Base-by-base conservation (phyloP, 2,329 filamentous ascomycete species). In the Hyphodiscus sp. region DNA sequence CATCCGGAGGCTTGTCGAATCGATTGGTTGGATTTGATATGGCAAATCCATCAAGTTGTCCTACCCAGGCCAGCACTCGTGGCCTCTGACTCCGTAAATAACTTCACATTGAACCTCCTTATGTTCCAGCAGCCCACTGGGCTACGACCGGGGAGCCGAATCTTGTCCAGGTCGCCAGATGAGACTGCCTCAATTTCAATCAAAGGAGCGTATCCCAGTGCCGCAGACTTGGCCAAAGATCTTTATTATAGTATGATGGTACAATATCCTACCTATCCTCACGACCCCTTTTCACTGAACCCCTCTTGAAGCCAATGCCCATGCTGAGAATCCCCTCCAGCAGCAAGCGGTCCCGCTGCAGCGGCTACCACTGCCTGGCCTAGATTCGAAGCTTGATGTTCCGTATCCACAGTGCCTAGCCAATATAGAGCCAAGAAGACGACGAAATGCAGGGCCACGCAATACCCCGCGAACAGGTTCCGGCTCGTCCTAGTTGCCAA, bases 391-490 rank as follows among this genome's bases (percentile, higher is more conserved):
- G 52, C 62, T 49, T 65, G 57, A 20, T 62, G 74, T 64, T 88
- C 84, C 33, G 83, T 66, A 85, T 89, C 82, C 29, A 76, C 74
- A 2, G 82, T 81, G 55, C 89, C 89, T 66, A 91, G 83, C 81
- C 85, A 91, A 71, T 92, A 97, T 57, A 97, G 74, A 70, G 90
- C 87, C 61, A 86, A 76, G 66, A 99, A 94, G 2, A 97, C 85
- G 47, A 99, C 73, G 45, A 96, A 66, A 73, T 99, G 94, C 61
- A 99, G 76, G 33, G 85, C 89, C 38, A 96, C 75, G 69, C 92
- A 95, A 70, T 99, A 99, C 11, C 82, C 84, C 0, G 91, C 94
- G 71, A 99, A 99, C 55, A 99, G 70, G 69, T 97, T 99, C 59
- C 95, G 81, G 73, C 91, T 96, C 26, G 87, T 89, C 57, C 94